These are phyloP conservation scores for Lachancea thermotolerans DNA, from an alignment of 805 yeast genomes.

Conservation along the genomic window DNA sequence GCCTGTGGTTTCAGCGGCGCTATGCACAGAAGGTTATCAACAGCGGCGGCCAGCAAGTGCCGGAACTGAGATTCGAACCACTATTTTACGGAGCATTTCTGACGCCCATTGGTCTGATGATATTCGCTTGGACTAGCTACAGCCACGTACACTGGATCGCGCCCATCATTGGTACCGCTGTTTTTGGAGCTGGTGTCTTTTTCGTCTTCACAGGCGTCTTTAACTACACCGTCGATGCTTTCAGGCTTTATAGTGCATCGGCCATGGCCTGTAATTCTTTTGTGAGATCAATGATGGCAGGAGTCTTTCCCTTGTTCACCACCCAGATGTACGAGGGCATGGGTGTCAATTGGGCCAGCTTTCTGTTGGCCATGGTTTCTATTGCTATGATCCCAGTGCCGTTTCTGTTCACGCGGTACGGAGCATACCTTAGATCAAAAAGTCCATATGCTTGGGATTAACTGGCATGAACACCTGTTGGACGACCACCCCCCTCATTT, in stretches of 20 bases:
- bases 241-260: slow-evolving; percentile 46
- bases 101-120: slow-evolving; percentile 60
- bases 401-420: slow-evolving; percentile 44
- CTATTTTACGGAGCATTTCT: slow-evolving; percentile 60
- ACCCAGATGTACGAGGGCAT: slow-evolving; percentile 48
- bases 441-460: slow-evolving; percentile 42
- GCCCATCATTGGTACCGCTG: slow-evolving; percentile 63
- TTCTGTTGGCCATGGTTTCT: slow-evolving; percentile 45
- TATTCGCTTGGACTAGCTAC: slow-evolving; percentile 71
- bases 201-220: slow-evolving; percentile 61
- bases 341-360: slow-evolving; percentile 54
- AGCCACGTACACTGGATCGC: slow-evolving; percentile 62
- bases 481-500: too few relatives aligned
- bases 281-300: slow-evolving; percentile 48
- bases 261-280: slow-evolving; percentile 47
- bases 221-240: slow-evolving; percentile 60
- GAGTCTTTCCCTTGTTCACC: slow-evolving; percentile 52
- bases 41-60: slow-evolving; percentile 44
- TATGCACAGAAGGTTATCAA: slow-evolving; percentile 38
- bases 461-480: too few relatives aligned
- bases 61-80: slow-evolving; percentile 55
- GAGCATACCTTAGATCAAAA: slow-evolving; percentile 38
- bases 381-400: slow-evolving; percentile 49
- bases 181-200: slow-evolving; percentile 65
- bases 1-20: slow-evolving; percentile 37